Percentiles rank a stretch among this genome's conserved stretches.
phyloP scores from a whole-genome alignment of 345 rosid genomes.

The Brassica napus region DNA sequence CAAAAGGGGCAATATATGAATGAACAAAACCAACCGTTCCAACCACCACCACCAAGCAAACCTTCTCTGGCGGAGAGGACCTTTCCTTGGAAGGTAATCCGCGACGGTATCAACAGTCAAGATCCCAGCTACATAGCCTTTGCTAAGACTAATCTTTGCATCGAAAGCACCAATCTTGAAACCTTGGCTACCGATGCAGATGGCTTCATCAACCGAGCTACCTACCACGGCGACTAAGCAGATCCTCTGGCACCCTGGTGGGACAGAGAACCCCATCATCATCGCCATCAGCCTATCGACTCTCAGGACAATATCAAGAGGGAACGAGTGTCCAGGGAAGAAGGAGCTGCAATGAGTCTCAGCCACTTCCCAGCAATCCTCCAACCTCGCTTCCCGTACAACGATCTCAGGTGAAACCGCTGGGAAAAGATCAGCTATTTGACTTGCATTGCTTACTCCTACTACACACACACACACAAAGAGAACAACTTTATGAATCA shows the following conservation, averaged over 20 bases:
- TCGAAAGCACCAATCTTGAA: slow-evolving; percentile 73
- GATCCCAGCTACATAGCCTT: slow-evolving; percentile 84
- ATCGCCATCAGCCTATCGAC: slow-evolving; percentile 75
- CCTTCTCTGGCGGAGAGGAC: slow-evolving; percentile 82
- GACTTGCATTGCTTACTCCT: slow-evolving; percentile 71
- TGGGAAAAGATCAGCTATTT: slow-evolving; percentile 68
- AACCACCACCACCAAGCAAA: slow-evolving; percentile 12
- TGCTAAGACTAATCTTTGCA: slow-evolving; percentile 61
- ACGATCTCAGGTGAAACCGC: slow-evolving; percentile 72
- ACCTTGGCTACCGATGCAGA: slow-evolving; percentile 61
- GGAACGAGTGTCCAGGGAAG: slow-evolving; percentile 85
- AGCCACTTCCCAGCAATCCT: slow-evolving; percentile 96
- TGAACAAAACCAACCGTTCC: too few species aligned
- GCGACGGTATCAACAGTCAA: slow-evolving; percentile 86
- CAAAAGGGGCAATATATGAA: too few species aligned
- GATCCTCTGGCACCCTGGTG: slow-evolving; percentile 66
- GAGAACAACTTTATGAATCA: too few species aligned
- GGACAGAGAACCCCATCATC: slow-evolving; percentile 73
- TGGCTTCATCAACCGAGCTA: slow-evolving; percentile 53
- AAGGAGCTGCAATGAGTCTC: slow-evolving; percentile 96
- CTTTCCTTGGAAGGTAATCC: slow-evolving; percentile 89
- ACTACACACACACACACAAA: background rate
- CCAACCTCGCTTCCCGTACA: slow-evolving; percentile 90
- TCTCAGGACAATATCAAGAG: slow-evolving; percentile 73
- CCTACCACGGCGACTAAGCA: slow-evolving; percentile 84